Base-by-base conservation (phyloP, 1,139 yeast species). In the Kurtzmaniella natalensis region DNA sequence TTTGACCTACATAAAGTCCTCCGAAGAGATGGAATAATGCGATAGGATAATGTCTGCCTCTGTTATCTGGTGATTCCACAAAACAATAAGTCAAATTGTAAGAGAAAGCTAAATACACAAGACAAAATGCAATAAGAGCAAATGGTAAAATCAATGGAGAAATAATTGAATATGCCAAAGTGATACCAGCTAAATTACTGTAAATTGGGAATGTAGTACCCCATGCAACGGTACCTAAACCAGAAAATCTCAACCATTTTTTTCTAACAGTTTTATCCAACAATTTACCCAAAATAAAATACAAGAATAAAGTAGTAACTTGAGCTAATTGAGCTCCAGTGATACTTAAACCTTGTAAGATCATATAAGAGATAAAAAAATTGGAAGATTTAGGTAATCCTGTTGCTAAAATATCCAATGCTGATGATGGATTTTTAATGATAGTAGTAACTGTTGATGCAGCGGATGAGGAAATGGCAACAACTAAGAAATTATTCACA, bases 311-410 rank as follows among this genome's bases (percentile, higher is more conserved):
- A 1, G 82, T 78, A 22, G 78, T 84, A 37, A 88, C 65, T 59
- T 89, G 96, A 47, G 88, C 74, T 34, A 92, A 64, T 18, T 83
- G 72, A 46, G 92, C 92, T 24, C 94, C 82, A 11, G 95, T 76
- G 37, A 86, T 72, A 2, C 94, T 64, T 50, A 92, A 70, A 37
- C 96, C 96, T 64, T 87, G 96, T 48, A 89, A 74, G 28, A 78
- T 63, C 50, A 81, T 65, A 55, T 78, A 82, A 2, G 84, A 72
- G 37, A 82, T 78, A 57, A 75, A 82, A 59, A 92, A 92, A 63
- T 89, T 92, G 25, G 96, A 82, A 6, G 97, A 79, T 49, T 81
- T 82, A 38, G 98, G 97, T 48, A 92, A 70, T 43, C 87, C 82
- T 26, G 62, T 59, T 15, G 94, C 85, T 45, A 88, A 67, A 41